Conservation (phyloP, 1,284 basidiomycete genomes). For the Ustilago nuda region DNA sequence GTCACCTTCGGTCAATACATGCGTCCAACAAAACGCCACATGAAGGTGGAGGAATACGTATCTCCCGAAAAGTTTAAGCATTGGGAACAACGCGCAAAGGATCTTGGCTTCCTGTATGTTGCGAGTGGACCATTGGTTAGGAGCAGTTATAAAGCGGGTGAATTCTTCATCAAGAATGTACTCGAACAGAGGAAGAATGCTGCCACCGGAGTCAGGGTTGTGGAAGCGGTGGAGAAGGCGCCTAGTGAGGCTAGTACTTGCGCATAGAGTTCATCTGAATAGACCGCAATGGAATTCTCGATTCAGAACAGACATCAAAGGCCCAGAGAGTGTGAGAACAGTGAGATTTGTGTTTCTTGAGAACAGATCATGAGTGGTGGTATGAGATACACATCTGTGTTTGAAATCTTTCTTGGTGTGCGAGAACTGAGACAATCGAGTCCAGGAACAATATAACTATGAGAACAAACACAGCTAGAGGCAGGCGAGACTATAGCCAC, state of each 20-base stretch:
- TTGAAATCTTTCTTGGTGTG: too few species aligned
- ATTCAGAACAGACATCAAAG: too few species aligned
- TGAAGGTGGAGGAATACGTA: slow-evolving; percentile 98
- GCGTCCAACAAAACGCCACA: slow-evolving; percentile 97
- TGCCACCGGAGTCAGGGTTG: not conserved
- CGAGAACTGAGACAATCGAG: not conserved
- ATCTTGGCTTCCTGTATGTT: slow-evolving; percentile 96
- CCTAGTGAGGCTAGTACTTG: not conserved
- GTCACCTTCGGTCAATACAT: slow-evolving; percentile 99
- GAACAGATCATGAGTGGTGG: too few species aligned
- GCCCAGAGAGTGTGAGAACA: too few species aligned
- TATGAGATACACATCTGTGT: too few species aligned
- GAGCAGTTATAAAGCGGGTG: slow-evolving; percentile 89
- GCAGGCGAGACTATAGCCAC: not conserved
- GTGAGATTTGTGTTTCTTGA: too few species aligned
- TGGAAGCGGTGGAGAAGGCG: not conserved
- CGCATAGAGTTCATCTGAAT: not conserved
- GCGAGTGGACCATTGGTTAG: slow-evolving; percentile 95
- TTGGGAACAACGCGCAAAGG: slow-evolving; percentile 90
- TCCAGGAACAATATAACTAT: not conserved
- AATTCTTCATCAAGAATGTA: slow-evolving; percentile 69
- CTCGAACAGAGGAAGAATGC: slow-evolving; percentile 48
- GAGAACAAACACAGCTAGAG: not conserved
- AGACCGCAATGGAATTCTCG: too few species aligned
- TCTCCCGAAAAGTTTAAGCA: slow-evolving; percentile 89